A percentile compares a stretch with the other conserved stretches of the same genome.
These are phyloP conservation scores for Syzygium malaccense DNA, from an alignment of 441 rosid genomes.

Conservation along the genomic window DNA sequence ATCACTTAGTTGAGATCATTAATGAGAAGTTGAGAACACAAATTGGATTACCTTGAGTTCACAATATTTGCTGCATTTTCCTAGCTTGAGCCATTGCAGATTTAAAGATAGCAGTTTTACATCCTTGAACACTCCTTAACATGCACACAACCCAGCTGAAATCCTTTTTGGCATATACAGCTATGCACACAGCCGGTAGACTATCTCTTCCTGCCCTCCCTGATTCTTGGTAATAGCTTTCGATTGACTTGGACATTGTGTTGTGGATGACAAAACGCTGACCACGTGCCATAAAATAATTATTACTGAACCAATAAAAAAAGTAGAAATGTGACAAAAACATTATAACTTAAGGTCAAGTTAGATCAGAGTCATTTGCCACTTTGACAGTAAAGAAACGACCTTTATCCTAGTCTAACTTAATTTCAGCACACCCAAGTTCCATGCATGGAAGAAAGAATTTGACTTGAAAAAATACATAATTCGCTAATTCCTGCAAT, in stretches of 20 bases:
- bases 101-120: constrained; percentile 65
- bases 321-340: not conserved
- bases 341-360: not conserved
- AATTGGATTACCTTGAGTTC: constrained; percentile 57
- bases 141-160: constrained; percentile 90
- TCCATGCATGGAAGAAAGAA: not conserved
- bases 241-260: constrained; percentile 81
- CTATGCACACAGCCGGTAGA: constrained; percentile 59
- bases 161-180: constrained; percentile 85
- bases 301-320: not conserved
- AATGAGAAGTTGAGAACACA: not conserved
- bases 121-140: constrained; percentile 70
- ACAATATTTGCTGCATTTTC: constrained; percentile 84
- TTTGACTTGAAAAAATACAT: too few relatives aligned
- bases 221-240: constrained; percentile 93
- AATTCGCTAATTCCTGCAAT: not conserved
- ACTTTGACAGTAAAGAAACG: not conserved
- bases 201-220: constrained; percentile 95
- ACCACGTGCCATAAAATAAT: not conserved
- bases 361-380: not conserved
- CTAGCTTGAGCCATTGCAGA: constrained; percentile 81
- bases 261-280: constrained; percentile 25
- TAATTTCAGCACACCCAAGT: not conserved
- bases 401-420: not conserved
- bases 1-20: not conserved